Conservation (phyloP, 1,139 yeast species). For the Yamadazyma jaroonii region DNA sequence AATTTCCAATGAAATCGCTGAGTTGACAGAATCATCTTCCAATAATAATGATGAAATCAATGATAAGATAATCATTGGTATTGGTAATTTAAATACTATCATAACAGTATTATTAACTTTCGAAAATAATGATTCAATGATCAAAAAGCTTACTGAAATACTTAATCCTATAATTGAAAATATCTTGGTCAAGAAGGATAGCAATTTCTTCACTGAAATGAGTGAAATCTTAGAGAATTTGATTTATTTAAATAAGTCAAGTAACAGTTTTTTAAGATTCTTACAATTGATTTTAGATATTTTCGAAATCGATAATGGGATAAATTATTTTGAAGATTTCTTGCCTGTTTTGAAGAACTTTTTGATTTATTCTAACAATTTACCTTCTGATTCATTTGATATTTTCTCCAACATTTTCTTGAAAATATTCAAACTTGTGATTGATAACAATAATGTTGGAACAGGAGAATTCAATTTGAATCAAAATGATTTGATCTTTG, state of each 20-base stretch:
- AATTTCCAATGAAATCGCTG: conserved; percentile 68
- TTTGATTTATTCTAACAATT: conserved; percentile 47
- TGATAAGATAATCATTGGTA: conserved; percentile 85
- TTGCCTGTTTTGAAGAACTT: conserved; percentile 75
- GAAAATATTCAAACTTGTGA: conserved; percentile 36
- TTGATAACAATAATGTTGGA: conserved; percentile 21
- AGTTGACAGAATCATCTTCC: conserved; percentile 59
- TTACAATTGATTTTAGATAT: conserved; percentile 59
- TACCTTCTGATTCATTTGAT: neutral
- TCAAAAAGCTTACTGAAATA: conserved; percentile 66
- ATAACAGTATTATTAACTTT: conserved; percentile 83
- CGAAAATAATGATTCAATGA: conserved; percentile 72
- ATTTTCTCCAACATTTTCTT: conserved; percentile 16
- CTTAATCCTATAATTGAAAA: conserved; percentile 70
- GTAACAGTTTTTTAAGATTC: conserved; percentile 75
- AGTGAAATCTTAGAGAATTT: conserved; percentile 86
- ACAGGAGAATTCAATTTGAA: conserved; percentile 33
- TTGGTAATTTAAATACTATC: conserved; percentile 84
- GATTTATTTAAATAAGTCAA: conserved; percentile 66
- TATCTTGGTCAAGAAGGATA: conserved; percentile 62
- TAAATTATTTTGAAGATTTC: conserved; percentile 72
- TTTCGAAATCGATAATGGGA: conserved; percentile 48
- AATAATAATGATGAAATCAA: conserved; percentile 50
- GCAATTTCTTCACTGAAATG: conserved; percentile 79
- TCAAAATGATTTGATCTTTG: conserved; percentile 47